Evolutionary conservation across 2,329 filamentous ascomycete genomes (phyloP), one percentile per base, ranked within the genome.

Genomic region (Aspergillus tanneri): DNA sequence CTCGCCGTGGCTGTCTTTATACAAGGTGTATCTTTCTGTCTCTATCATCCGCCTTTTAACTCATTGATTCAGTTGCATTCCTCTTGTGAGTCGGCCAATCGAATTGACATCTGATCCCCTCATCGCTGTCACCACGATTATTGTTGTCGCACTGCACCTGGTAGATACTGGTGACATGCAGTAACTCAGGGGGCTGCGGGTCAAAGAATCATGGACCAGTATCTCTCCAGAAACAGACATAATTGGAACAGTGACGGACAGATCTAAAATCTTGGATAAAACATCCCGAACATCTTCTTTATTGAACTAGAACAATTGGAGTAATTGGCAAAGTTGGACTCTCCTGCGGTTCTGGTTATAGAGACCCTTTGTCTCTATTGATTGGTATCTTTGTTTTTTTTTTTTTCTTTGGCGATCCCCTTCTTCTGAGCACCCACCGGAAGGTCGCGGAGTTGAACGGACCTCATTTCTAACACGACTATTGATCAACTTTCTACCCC

Each of bases 371-470:
- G 18, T 14, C 4, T 21, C 18, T 10, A 38, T 12, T 4, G 10
- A 37, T 27, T 28, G 19, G 12, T 23, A 23, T 11, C 5, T 21
- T 11, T 5, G 21, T 4, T 8, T 19, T 21, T 10, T 30, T 32
- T 27, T 24, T 10, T 19, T 22, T 2, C 21, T 34, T 39, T 5
- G 22, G n/a, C 8, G 16, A 34, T 19, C 38, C 3, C 11, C 12
- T 40, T 24, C 25, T 11, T 28, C 21, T n/a, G 16, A n/a, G 22
- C 23, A 22, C 16, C 34, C 7, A 16, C 46, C 56, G 56, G 56
- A 58, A 57, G 50, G 19, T 41, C 47, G 52, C 54, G 56, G 53
- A 54, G 49, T 50, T 25, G 40, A 44, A 25, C 23, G 36, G 37
- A 22, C 19, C 34, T 39, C 30, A n/a, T 21, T n/a, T n/a, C 44